These are phyloP conservation scores for Melanomma pulvis-pyrius DNA, from an alignment of 495 filamentous ascomycete genomes.

Conservation along the genomic window DNA sequence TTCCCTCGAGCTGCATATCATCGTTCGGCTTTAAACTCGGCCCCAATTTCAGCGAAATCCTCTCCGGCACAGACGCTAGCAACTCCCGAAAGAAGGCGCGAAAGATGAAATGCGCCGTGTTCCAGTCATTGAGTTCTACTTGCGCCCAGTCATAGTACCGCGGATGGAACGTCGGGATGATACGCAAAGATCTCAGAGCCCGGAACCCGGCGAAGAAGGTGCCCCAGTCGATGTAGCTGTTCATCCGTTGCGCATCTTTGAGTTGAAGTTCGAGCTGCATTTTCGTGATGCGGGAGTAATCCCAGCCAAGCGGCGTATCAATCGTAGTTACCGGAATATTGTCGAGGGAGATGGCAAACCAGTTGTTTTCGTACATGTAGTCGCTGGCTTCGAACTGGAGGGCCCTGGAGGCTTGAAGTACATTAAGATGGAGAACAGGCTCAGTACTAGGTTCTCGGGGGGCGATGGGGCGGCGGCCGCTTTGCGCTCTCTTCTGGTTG, in stretches of 20 bases:
- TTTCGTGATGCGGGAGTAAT: conserved; percentile 24
- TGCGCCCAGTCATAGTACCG: conserved; percentile 33
- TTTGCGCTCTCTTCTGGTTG: conserved; percentile 21
- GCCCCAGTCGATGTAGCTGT: conserved; percentile 27
- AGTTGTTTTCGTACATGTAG: conserved; percentile 27
- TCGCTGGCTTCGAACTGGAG: conserved; percentile 29
- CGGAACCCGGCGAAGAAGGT: conserved; percentile 20
- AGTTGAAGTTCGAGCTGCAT: conserved; percentile 34
- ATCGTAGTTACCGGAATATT: conserved; percentile 4
- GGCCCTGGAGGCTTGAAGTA: conserved; percentile 18
- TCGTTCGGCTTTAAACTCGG: conserved; percentile 1
- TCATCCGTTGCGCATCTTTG: conserved; percentile 32
- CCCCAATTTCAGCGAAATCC: conserved; percentile 14
- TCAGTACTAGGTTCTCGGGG: conserved; percentile 14
- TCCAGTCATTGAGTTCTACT: conserved; percentile 15
- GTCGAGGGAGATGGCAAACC: conserved; percentile 30
- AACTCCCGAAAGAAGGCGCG: conserved; percentile 31
- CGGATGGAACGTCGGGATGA: conserved; percentile 31
- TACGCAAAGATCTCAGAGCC: conserved; percentile 11
- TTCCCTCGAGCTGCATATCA: conserved; percentile 25
- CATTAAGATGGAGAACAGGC: conserved; percentile 22
- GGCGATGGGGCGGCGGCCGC: conserved; percentile 18
- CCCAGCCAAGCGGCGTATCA: conserved; percentile 22
- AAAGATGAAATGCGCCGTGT: conserved; percentile 20
- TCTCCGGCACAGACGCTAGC: conserved; percentile 12